These are phyloP conservation scores for Martensiomyces pterosporus DNA, from an alignment of 192 early-diverging fungal genomes.

Conservation along the genomic window DNA sequence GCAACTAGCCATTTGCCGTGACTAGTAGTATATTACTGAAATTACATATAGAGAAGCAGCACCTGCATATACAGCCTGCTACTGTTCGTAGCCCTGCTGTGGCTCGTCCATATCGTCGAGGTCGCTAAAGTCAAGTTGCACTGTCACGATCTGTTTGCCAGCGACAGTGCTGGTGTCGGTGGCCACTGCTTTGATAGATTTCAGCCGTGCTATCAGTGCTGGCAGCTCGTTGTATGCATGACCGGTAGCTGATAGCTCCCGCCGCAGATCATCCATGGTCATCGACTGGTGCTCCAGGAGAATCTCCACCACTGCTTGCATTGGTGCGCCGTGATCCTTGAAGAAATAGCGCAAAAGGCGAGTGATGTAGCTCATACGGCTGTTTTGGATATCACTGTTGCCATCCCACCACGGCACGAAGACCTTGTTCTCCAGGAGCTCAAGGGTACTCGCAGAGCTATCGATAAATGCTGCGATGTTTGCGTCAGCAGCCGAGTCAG, in stretches of 20 bases:
- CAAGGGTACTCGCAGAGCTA: constrained; percentile 13
- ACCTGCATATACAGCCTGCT: neutral
- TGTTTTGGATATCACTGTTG: constrained; percentile 19
- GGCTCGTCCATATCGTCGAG: constrained; percentile 11
- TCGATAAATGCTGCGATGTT: constrained; percentile 10
- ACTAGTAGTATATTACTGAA: too few species aligned
- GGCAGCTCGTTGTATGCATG: constrained; percentile 38
- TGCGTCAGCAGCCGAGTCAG: constrained; percentile 7
- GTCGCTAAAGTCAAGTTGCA: constrained; percentile 44
- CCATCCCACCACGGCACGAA: constrained; percentile 50
- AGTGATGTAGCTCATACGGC: constrained; percentile 23
- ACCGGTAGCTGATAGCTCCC: constrained; percentile 29
- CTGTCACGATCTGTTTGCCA: constrained; percentile 34
- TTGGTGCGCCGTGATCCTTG: constrained; percentile 44
- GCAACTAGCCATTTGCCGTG: too few species aligned
- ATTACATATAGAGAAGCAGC: neutral
- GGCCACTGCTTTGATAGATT: constrained; percentile 28
- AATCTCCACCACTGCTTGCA: constrained; percentile 40
- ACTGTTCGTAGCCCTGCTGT: neutral
- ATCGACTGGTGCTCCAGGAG: constrained; percentile 39
- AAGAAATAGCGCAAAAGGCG: constrained; percentile 44
- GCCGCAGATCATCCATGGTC: constrained; percentile 36
- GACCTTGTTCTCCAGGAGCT: constrained; percentile 40
- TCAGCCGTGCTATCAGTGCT: constrained; percentile 29
- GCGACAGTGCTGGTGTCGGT: constrained; percentile 21